Conservation (phyloP, 2,329 filamentous ascomycete species). For the Emmonsiellopsis sp. region DNA sequence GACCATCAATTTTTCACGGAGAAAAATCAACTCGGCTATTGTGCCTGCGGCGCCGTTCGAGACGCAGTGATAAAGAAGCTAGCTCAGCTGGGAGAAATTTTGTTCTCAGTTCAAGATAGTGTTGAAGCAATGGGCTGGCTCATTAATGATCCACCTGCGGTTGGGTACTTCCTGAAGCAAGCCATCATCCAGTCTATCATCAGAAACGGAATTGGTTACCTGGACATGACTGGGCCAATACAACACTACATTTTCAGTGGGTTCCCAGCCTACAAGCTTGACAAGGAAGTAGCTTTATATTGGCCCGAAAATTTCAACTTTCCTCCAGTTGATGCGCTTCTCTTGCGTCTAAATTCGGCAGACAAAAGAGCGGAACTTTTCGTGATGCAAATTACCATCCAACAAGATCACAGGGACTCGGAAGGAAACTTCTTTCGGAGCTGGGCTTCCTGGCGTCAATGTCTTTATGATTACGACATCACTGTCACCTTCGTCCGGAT, state of each 20-base stretch:
- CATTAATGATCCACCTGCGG: background rate
- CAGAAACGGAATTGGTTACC: background rate
- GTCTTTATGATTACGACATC: background rate
- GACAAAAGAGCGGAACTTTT: background rate
- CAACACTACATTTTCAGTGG: background rate
- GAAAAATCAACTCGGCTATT: background rate
- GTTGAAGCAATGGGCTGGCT: background rate
- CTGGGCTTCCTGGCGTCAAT: background rate
- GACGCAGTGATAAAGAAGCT: background rate
- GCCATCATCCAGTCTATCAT: background rate
- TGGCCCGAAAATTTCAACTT: background rate
- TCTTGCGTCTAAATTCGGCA: background rate
- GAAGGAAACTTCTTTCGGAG: background rate
- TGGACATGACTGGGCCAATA: background rate
- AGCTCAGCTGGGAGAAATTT: background rate
- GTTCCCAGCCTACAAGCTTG: background rate
- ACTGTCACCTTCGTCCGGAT: background rate
- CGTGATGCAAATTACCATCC: background rate
- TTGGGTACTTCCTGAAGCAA: background rate
- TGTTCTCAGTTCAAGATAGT: background rate
- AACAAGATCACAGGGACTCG: background rate
- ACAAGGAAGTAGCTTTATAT: background rate
- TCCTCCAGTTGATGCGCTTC: background rate
- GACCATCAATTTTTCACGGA: slow-evolving; percentile 1
- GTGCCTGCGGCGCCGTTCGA: background rate